These are phyloP conservation scores for Dryas drummondii DNA, from an alignment of 306 rosid species.

Conservation along the genomic window DNA sequence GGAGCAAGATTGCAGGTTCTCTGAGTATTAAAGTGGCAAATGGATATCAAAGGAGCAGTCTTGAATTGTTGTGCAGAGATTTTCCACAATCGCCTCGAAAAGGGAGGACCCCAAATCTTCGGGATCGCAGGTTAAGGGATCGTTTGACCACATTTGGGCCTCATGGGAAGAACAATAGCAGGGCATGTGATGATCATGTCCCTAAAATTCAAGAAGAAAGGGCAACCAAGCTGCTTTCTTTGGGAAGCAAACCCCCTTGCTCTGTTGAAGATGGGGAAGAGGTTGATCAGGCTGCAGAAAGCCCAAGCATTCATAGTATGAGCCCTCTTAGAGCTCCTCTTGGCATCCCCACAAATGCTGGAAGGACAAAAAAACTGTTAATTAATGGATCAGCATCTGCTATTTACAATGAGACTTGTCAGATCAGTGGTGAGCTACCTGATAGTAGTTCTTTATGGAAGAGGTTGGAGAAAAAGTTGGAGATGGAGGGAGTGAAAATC, in stretches of 20 bases:
- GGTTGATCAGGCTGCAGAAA: slow-evolving; percentile 52
- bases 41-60: slow-evolving; percentile 40
- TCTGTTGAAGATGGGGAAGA: slow-evolving; percentile 61
- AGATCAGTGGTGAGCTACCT: slow-evolving; percentile 46
- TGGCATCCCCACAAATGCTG: slow-evolving; percentile 44
- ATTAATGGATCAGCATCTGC: slow-evolving; percentile 20
- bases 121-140: slow-evolving; percentile 54
- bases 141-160: slow-evolving; percentile 52
- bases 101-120: slow-evolving; percentile 56
- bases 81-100: slow-evolving; percentile 55
- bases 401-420: slow-evolving; percentile 38
- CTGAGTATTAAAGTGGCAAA: slow-evolving; percentile 37
- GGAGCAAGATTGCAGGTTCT: slow-evolving; percentile 30
- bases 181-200: slow-evolving; percentile 33
- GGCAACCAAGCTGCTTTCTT: slow-evolving; percentile 36
- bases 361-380: slow-evolving; percentile 25
- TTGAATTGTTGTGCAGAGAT: slow-evolving; percentile 46
- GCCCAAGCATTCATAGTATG: slow-evolving; percentile 20
- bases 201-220: slow-evolving; percentile 41
- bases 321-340: slow-evolving; percentile 66
- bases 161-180: slow-evolving; percentile 38
- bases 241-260: slow-evolving; percentile 43
- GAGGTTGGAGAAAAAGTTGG: slow-evolving; percentile 54
- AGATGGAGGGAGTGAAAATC: slow-evolving; percentile 46
- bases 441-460: slow-evolving; percentile 47